These are phyloP conservation scores for Fallopia convolvulus DNA, from an alignment of 148 eudicot species.

Conservation along the genomic window DNA sequence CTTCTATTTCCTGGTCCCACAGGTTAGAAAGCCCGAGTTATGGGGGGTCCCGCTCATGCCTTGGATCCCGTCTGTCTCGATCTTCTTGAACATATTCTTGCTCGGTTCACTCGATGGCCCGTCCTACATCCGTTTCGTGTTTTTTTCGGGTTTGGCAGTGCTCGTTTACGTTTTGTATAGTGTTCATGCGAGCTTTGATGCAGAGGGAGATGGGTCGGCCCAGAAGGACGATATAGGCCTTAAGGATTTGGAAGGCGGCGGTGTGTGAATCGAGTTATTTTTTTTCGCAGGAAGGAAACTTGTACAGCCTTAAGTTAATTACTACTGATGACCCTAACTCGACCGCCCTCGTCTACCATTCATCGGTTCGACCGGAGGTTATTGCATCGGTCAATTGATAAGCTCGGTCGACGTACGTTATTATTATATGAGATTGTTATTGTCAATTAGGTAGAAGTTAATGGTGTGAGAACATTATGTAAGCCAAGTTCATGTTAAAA, in stretches of 20 bases:
- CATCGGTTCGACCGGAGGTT: neutral
- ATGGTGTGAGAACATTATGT: neutral
- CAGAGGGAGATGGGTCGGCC: conserved; percentile 24
- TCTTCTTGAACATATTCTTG: conserved; percentile 76
- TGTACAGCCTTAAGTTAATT: neutral
- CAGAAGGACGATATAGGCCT: neutral
- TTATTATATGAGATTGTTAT: neutral
- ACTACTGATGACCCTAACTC: neutral
- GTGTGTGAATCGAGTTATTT: neutral
- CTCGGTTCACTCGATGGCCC: conserved; percentile 68
- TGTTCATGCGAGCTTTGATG: conserved; percentile 96
- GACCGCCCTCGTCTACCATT: neutral
- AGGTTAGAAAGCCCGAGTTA: conserved; percentile 67
- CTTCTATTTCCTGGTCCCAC: conserved; percentile 62
- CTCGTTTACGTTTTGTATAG: conserved; percentile 69
- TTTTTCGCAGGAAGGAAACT: neutral
- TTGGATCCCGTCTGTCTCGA: conserved; percentile 69
- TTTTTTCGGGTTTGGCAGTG: conserved; percentile 52
- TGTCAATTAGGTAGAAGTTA: neutral
- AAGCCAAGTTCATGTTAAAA: neutral
- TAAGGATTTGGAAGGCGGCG: neutral
- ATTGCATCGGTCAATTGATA: neutral
- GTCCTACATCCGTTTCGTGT: conserved; percentile 62
- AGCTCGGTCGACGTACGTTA: neutral
- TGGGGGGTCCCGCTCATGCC: conserved; percentile 99